phyloP scores from a whole-genome alignment of 257 asterid genomes.

The Solanum dulcamara region DNA sequence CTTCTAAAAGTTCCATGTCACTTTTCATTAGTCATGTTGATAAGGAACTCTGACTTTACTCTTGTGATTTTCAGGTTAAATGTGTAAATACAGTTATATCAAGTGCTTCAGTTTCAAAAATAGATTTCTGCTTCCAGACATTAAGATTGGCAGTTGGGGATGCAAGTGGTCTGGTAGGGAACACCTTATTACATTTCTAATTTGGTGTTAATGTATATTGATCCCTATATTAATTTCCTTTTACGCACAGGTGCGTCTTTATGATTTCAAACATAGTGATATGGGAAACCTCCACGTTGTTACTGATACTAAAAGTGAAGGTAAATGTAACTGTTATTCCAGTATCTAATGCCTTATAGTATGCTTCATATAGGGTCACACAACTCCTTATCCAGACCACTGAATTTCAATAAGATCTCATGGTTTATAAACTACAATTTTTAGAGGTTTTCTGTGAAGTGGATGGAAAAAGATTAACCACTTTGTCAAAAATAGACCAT shows the following conservation, averaged over 20 bases:
- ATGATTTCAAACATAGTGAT: conserved; percentile 35
- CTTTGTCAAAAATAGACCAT: neutral
- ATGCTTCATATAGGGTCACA: neutral
- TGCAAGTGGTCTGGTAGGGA: conserved; percentile 80
- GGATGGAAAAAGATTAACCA: neutral
- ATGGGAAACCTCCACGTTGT: conserved; percentile 42
- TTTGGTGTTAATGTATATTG: conserved; percentile 4
- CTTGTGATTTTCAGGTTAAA: conserved; percentile 43
- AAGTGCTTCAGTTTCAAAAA: conserved; percentile 41
- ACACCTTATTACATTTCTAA: conserved; percentile 7
- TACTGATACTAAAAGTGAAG: conserved; percentile 60
- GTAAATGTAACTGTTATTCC: conserved; percentile 16
- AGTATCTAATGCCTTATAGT: neutral
- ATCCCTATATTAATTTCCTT: conserved; percentile 10
- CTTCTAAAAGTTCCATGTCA: neutral
- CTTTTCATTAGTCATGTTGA: neutral
- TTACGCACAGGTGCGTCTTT: conserved; percentile 46
- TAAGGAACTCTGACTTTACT: neutral
- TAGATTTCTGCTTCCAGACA: conserved; percentile 59
- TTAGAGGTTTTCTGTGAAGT: neutral
- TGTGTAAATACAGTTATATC: conserved; percentile 29
- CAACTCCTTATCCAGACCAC: neutral
- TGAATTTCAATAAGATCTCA: neutral
- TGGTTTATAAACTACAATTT: neutral
- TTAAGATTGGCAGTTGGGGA: conserved; percentile 71